Percentiles rank a stretch among this genome's conserved stretches.
Conservation (phyloP, 73 alveolate genomes). For the Stentor roeselii region DNA sequence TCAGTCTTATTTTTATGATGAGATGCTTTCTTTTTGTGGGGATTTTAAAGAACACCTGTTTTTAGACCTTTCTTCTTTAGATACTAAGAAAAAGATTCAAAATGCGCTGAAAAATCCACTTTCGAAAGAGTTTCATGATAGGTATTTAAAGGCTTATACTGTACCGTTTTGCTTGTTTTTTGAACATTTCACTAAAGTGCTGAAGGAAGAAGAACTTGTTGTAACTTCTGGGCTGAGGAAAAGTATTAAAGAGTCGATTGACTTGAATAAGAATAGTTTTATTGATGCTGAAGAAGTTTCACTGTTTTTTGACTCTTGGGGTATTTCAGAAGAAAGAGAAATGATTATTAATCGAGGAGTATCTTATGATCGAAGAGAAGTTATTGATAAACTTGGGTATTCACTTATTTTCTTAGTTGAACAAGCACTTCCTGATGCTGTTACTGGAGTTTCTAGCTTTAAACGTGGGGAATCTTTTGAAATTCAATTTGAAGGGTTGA, state of each 20-base stretch:
- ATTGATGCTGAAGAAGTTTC: slow-evolving; percentile 16
- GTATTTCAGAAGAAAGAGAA: not conserved
- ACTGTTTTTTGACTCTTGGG: slow-evolving; percentile 2
- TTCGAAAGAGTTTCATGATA: not conserved
- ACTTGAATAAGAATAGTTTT: not conserved
- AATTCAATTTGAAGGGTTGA: slow-evolving; percentile 8
- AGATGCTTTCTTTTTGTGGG: too few species aligned
- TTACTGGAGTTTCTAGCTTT: not conserved
- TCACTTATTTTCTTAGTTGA: not conserved
- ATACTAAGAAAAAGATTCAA: not conserved
- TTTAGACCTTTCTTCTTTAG: not conserved
- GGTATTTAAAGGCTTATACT: not conserved
- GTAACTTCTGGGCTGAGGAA: not conserved
- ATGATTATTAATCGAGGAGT: not conserved
- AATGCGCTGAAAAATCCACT: slow-evolving; percentile 7
- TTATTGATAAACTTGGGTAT: slow-evolving; percentile 1
- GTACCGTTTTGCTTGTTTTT: not conserved
- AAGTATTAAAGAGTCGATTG: slow-evolving; percentile 3
- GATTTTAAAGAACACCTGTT: slow-evolving; percentile 14
- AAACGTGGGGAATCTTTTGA: slow-evolving; percentile 17
- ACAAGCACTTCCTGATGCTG: not conserved
- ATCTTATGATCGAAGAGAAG: not conserved
- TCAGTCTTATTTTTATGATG: not conserved
- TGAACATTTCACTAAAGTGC: not conserved
- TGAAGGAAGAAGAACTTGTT: not conserved